Evolutionary conservation across 2,329 filamentous ascomycete species (phyloP).

Genomic region (Clarireedia paspali): DNA sequence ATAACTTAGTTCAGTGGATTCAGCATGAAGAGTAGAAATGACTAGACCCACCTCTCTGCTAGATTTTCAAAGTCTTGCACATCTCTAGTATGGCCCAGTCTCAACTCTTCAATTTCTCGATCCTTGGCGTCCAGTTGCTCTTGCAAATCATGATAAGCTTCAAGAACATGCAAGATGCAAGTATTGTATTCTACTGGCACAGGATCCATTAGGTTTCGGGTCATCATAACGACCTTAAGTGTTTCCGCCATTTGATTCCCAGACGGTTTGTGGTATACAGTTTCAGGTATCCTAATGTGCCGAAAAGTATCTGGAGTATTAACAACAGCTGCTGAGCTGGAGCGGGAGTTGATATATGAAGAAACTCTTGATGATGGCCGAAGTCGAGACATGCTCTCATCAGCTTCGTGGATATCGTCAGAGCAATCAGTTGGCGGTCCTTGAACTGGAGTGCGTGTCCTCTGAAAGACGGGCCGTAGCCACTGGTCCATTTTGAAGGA

Average conservation of each 20-base stretch:
- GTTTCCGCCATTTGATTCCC: slow-evolving; percentile 27
- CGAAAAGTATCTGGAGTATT: slow-evolving; percentile 11
- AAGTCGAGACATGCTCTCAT: slow-evolving; percentile 14
- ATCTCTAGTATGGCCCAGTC: slow-evolving; percentile 20
- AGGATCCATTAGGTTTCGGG: slow-evolving; percentile 15
- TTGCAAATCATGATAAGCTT: slow-evolving; percentile 24
- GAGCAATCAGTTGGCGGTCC: slow-evolving; percentile 3
- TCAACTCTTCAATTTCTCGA: slow-evolving; percentile 20
- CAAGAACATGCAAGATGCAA: slow-evolving; percentile 27
- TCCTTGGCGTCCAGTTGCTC: slow-evolving; percentile 17
- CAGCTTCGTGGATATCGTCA: slow-evolving; percentile 15
- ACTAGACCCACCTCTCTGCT: slow-evolving; percentile 10
- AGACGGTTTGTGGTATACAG: slow-evolving; percentile 26
- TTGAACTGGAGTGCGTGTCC: slow-evolving; percentile 15
- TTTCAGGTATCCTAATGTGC: slow-evolving; percentile 19
- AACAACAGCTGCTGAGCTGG: slow-evolving; percentile 11
- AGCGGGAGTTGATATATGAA: slow-evolving; percentile 20
- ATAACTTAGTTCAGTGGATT: not conserved
- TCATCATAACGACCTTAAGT: slow-evolving; percentile 30
- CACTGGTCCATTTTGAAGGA: slow-evolving; percentile 22
- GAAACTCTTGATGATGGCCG: slow-evolving; percentile 21
- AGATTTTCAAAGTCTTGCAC: slow-evolving; percentile 24
- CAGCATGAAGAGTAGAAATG: not conserved
- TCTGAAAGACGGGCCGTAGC: slow-evolving; percentile 23
- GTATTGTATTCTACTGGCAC: slow-evolving; percentile 27